Percentiles rank a stretch among this genome's conserved stretches.
Conservation (phyloP, 768 basidiomycete genomes). For the Russula sp. region DNA sequence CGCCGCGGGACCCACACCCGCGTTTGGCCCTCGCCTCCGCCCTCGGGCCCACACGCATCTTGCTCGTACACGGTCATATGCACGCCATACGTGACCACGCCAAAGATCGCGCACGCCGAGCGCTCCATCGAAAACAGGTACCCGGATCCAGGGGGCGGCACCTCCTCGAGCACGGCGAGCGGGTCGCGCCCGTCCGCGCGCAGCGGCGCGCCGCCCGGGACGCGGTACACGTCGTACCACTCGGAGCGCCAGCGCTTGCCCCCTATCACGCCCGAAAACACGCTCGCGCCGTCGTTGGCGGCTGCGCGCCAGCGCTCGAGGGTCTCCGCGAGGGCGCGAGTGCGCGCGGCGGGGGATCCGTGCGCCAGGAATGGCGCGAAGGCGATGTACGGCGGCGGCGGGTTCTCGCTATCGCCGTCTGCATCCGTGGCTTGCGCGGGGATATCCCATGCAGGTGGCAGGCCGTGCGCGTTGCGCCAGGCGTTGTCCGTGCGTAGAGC, state of each 20-base stretch:
- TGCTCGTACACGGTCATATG: constrained; percentile 78
- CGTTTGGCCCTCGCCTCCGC: constrained; percentile 32
- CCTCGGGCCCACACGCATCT: constrained; percentile 22
- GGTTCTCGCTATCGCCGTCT: neutral
- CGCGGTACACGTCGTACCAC: constrained; percentile 68
- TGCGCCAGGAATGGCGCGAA: constrained; percentile 1
- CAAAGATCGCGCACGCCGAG: constrained; percentile 83
- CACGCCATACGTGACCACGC: constrained; percentile 85
- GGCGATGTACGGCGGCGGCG: constrained; percentile 1
- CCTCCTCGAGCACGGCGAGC: constrained; percentile 29
- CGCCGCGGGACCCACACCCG: constrained; percentile 86
- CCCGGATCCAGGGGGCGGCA: constrained; percentile 37
- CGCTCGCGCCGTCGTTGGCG: constrained; percentile 38
- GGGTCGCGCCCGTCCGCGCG: constrained; percentile 32
- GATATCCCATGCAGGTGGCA: constrained; percentile 40
- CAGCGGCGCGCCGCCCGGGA: constrained; percentile 56
- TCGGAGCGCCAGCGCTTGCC: constrained; percentile 82
- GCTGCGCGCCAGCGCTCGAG: constrained; percentile 63
- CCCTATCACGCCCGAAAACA: constrained; percentile 62
- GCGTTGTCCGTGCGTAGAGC: constrained; percentile 49
- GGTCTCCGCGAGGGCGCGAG: constrained; percentile 53
- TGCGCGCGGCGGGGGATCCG: constrained; percentile 41
- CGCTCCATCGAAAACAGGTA: constrained; percentile 88
- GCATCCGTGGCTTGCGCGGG: constrained; percentile 15
- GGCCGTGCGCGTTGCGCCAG: constrained; percentile 26